phyloP scores from a whole-genome alignment of 1,139 yeast species.

The Pneumocystis carinii region DNA sequence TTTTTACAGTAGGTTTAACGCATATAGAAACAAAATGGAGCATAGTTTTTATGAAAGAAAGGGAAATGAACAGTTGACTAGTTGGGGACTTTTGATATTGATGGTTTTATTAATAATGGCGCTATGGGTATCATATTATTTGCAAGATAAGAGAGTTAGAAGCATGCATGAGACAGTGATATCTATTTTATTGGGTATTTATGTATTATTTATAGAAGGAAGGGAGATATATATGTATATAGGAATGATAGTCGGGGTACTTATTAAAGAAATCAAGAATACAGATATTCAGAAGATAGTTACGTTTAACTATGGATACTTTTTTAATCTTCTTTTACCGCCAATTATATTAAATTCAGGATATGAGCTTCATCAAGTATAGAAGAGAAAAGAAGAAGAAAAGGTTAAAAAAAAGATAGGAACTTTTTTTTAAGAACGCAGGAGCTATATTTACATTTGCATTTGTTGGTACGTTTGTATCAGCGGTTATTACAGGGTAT shows the following conservation, averaged over 20 bases:
- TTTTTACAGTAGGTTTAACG: neutral
- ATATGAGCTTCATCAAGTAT: constrained; percentile 74
- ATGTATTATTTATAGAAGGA: no score
- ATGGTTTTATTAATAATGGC: constrained; percentile 71
- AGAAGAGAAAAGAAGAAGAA: no score
- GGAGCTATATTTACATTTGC: constrained; percentile 90
- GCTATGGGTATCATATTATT: constrained; percentile 84
- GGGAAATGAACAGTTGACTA: constrained; percentile 88
- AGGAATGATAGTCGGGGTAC: constrained; percentile 55
- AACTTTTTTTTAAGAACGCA: constrained; percentile 80
- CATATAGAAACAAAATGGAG: neutral
- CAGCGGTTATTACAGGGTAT: constrained; percentile 70
- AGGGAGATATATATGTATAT: neutral
- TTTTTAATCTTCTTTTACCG: constrained; percentile 84
- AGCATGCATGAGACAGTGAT: constrained; percentile 94
- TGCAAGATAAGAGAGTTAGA: constrained; percentile 80
- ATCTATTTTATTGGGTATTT: constrained; percentile 84
- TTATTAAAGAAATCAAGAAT: constrained; percentile 83
- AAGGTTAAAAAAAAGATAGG: constrained; percentile 20
- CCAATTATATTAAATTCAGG: constrained; percentile 95
- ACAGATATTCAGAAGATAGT: constrained; percentile 95
- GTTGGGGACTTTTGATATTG: constrained; percentile 91
- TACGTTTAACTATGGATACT: constrained; percentile 84
- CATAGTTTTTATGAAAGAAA: constrained; percentile 63
- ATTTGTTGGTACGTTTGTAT: constrained; percentile 88